Evolutionary conservation across 768 basidiomycete genomes (phyloP), one percentile per base, ranked within the genome.

Genomic region (Tricholoma sp.): DNA sequence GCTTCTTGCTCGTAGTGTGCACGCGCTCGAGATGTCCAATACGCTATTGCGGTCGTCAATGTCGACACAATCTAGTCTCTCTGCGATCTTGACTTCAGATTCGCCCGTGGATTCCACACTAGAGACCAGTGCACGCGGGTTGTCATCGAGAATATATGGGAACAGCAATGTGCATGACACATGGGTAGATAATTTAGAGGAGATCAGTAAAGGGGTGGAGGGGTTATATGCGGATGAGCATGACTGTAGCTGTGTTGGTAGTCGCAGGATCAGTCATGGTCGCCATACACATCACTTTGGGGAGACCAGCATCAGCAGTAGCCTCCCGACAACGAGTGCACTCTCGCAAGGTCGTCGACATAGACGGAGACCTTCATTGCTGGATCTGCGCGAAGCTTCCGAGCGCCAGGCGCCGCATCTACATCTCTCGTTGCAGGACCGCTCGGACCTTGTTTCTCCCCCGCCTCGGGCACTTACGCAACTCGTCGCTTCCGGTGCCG

Each of bases 11-110:
- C 83, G 91, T 60, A 91, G 89, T 61, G 88, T 93, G 12, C 84
- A 91, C 70, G 91, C 91, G 0, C 76, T 94, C 8, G 91, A 93
- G 67, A 85, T 91, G 78, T 93, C 91, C 4, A 93, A 93, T 57
- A 79, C 84, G 2, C 74, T 93, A 10, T 74, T 94, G 9, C 85
- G 89, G 66, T 84, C 83, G 11, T 87, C 88, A 19, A 85, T 91
- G 63, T 81, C 85, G 39, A 85, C 90, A 0, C 85, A 88, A 60
- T 77, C 84, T 11, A 82, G 70, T 47, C 65, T 77, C 16, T 71
- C 78, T 8, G 71, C 76, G 3, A 71, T 85, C 39, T 69, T 86
- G 29, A 75, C 79, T 21, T 64, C 77, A 14, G 83, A 81, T 56
- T 70, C 69, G 6, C 67, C 73, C 18, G 72, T 71, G 5, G 84